Percentiles rank a stretch among this genome's conserved stretches.
phyloP scores from a whole-genome alignment of 2,329 filamentous ascomycete species.

The Lachnellula cervina region DNA sequence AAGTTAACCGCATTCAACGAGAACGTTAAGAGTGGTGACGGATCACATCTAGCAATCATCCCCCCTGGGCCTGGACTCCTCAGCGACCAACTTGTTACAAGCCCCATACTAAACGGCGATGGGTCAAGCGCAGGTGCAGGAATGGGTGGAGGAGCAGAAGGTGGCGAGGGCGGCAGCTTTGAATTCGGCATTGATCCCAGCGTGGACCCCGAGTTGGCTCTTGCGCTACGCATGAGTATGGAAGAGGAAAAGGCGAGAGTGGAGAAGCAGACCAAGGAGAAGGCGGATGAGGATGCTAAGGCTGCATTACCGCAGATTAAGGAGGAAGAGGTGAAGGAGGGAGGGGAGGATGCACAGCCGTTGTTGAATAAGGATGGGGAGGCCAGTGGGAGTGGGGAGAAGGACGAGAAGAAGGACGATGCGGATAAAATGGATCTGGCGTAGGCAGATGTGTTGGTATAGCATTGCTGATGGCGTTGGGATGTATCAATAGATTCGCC shows the following conservation, averaged over 20 bases:
- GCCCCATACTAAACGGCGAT: constrained; percentile 85
- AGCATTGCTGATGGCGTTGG: constrained; percentile 33
- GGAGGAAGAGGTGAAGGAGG: constrained; percentile 78
- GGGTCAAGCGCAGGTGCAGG: constrained; percentile 56
- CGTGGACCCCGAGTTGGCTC: constrained; percentile 86
- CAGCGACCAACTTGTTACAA: constrained; percentile 84
- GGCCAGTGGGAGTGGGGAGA: constrained; percentile 52
- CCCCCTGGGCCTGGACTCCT: constrained; percentile 87
- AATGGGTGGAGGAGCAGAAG: constrained; percentile 45
- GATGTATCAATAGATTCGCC: constrained; percentile 32
- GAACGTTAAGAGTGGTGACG: constrained; percentile 84
- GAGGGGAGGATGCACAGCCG: constrained; percentile 62
- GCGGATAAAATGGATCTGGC: constrained; percentile 90
- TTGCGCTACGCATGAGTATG: constrained; percentile 94
- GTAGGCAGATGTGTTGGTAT: constrained; percentile 36
- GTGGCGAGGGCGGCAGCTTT: constrained; percentile 57
- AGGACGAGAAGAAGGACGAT: constrained; percentile 46
- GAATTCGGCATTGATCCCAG: constrained; percentile 89
- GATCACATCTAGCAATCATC: constrained; percentile 85
- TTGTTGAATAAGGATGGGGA: constrained; percentile 61
- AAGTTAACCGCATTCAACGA: constrained; percentile 94
- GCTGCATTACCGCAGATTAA: constrained; percentile 75
- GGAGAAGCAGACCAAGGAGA: constrained; percentile 76
- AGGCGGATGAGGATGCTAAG: constrained; percentile 68
- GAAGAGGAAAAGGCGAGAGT: constrained; percentile 95